Evolutionary conservation across 2,329 filamentous ascomycete species (phyloP).

Genomic region (Apiospora rasikravindrae): DNA sequence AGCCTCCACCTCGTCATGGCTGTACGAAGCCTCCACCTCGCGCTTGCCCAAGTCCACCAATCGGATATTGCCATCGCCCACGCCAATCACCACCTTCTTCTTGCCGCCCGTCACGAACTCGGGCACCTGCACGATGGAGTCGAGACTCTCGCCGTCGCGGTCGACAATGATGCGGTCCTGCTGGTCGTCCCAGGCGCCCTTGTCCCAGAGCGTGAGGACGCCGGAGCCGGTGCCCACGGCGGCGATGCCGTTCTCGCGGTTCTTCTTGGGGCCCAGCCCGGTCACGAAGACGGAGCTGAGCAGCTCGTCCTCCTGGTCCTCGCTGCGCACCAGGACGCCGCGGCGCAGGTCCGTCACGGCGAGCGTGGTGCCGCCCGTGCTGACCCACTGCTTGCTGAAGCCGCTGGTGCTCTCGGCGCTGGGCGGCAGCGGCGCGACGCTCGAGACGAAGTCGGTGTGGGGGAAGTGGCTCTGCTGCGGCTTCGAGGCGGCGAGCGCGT

Average conservation of each 20-base stretch:
- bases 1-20: constrained; percentile 86
- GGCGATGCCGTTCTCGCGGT: constrained; percentile 73
- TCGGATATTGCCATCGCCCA: constrained; percentile 79
- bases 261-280: constrained; percentile 71
- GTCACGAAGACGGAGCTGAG: constrained; percentile 81
- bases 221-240: constrained; percentile 79
- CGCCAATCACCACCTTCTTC: constrained; percentile 78
- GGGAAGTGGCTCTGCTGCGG: constrained; percentile 83
- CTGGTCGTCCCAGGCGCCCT: constrained; percentile 93
- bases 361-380: constrained; percentile 88
- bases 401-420: constrained; percentile 83
- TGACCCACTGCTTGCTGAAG: constrained; percentile 93
- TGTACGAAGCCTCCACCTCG: constrained; percentile 66
- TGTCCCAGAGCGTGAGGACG: constrained; percentile 91
- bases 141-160: constrained; percentile 76
- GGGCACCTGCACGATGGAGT: constrained; percentile 76
- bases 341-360: constrained; percentile 87
- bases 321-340: constrained; percentile 85
- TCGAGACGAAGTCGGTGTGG: constrained; percentile 92
- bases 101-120: constrained; percentile 72
- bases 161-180: constrained; percentile 86
- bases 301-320: constrained; percentile 94
- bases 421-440: constrained; percentile 81
- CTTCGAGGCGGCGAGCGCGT: constrained; percentile 59
- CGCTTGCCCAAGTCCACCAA: constrained; percentile 78